Evolutionary conservation across 345 rosid species (phyloP).

Genomic region (Dipteronia dyeriana): DNA sequence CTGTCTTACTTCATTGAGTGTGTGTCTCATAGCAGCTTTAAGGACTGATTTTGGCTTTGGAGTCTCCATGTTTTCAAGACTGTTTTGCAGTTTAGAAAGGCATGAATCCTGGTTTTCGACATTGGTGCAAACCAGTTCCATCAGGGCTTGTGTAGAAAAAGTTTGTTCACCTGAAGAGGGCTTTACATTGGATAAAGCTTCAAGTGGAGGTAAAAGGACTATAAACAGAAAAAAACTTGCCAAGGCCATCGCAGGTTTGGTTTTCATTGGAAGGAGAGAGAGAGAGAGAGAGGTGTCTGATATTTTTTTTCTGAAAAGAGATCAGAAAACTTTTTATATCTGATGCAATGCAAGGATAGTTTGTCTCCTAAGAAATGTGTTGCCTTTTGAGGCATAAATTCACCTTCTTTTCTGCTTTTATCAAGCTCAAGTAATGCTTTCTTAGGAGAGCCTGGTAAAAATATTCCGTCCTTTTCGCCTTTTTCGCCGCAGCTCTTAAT

Average conservation of each 20-base stretch:
- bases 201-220: constrained; percentile 38
- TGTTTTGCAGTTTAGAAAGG: constrained; percentile 41
- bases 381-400: constrained; percentile 32
- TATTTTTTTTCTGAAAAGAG: constrained; percentile 11
- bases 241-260: constrained; percentile 42
- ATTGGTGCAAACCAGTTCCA: constrained; percentile 47
- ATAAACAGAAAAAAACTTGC: constrained; percentile 31
- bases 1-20: constrained; percentile 70
- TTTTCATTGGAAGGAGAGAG: constrained; percentile 13
- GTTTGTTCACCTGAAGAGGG: constrained; percentile 30
- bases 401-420: constrained; percentile 39
- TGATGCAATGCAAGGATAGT: constrained; percentile 37
- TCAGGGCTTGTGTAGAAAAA: constrained; percentile 39
- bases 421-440: constrained; percentile 66
- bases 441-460: constrained; percentile 22
- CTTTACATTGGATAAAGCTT: constrained; percentile 31
- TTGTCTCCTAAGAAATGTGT: constrained; percentile 54
- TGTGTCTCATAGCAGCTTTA: constrained; percentile 51
- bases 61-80: constrained; percentile 34
- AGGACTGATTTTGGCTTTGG: constrained; percentile 49
- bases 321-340: constrained; percentile 22
- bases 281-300: neutral
- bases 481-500: neutral
- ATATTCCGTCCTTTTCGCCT: constrained; percentile 27
- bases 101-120: constrained; percentile 56